Base-by-base conservation (phyloP, 2,329 filamentous ascomycete genomes). In the Bertia moriformis region DNA sequence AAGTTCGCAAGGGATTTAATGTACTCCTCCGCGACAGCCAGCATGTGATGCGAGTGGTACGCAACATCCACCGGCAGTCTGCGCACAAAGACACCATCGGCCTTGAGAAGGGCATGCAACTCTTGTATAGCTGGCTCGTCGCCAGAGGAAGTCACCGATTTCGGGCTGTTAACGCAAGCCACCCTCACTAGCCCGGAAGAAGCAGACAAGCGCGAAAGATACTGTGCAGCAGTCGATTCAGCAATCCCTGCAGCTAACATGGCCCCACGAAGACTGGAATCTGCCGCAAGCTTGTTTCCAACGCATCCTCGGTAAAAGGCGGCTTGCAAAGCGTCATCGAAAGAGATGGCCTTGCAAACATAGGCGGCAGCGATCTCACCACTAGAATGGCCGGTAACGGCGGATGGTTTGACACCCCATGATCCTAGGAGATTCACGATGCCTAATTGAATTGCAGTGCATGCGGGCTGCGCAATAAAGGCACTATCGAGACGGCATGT, bases 361-460 rank as follows among this genome's bases (percentile, higher is more conserved):
- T 35, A 35, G 37, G 42, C 3, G 30, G 42, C 36, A 41, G 45
- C 12, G 44, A 41, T 14, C 46, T 10, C n/a, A 27, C 41, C 4
- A 38, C 51, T 48, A 17, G 50, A 48, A 42, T 58, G 50, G 10
- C 56, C 44, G 14, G 48, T 44, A 5, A 60, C 53, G 0, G 48
- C 48, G 0, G 42, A 44, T 7, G 54, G 49, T 2, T 37, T 42
- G 24, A 59, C 47, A 0, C 50, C 51, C 45, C 47, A 52, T 2
- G 46, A 42, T n/a, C 42, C 41, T 4, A 65, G 48, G 4, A 63
- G 48, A 4, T 60, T 51, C 0, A 60, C 53, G 4, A 66, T 45
- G 0, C 53, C 68, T 2, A 75, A 55, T 44, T 75, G 71, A 1
- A 76, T 32, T 0, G 69, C 68, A 0, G 69, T 73, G 39, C 64